Base-by-base conservation (phyloP, 2,329 filamentous ascomycete species). In the Elsinoe necatrix region DNA sequence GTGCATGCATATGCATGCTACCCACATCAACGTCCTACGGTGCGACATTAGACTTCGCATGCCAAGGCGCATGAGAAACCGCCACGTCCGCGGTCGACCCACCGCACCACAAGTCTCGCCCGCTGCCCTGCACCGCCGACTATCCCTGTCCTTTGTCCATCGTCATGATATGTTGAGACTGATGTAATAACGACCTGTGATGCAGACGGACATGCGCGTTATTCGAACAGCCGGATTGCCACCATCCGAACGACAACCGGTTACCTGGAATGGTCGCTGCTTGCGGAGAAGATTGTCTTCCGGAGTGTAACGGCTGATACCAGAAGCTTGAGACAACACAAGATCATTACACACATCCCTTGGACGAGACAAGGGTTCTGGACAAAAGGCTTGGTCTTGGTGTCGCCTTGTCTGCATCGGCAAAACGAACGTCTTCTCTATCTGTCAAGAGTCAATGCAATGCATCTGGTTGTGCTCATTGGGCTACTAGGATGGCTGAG, bases 1-100 rank as follows among this genome's bases (percentile, higher is more conserved):
- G 4, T 37, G 12, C 34, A 6, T 37, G 34, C 14, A 4, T 39
- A 39, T 14, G 35, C 35, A 39, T 5, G 16, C 14, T 11, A 20
- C 21, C 16, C 39, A 43, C 7, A 4, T 20, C 39, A 21, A 23
- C 4, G 21, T 16, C 41, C 21, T 20, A 43, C 16, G 7, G 21
- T 20, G 20, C 16, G 7, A 12, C 41, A 43, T 21, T 43, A 12
- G 18, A 20, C 41, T 18, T 9, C 16, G 43, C 25, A 27, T 21
- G 48, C 48, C 48, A 52, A 52, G 48, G 14, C 48, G 31, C 48
- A 39, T 23, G 21, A 11, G 31, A 52, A 52, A 52, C 48, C 18
- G 31, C 48, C 31, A 52, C 31, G 31, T 25, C 48, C 29, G 18
- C 25, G 41, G n/a, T 25, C 29, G 48, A 52, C 21, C 48, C 48